Evolutionary conservation across 768 basidiomycete species (phyloP), one percentile per base, ranked within the genome.

Genomic region (Tricholoma matsutake): DNA sequence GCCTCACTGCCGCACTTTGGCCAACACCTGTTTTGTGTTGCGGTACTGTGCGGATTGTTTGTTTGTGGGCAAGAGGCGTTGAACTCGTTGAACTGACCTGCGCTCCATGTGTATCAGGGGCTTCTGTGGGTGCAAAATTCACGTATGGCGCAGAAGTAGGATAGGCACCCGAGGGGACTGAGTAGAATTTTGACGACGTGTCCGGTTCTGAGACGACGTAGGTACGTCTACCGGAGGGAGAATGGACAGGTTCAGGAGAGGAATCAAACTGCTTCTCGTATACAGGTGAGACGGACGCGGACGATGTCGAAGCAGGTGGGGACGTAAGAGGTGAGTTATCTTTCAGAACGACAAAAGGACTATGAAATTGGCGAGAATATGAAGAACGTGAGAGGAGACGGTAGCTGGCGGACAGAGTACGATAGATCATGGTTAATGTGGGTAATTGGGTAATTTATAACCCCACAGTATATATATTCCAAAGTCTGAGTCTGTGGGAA

Each of bases 151-250:
- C 71, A 20, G 82, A 80, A 31, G 78, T 77, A 43, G 83, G 79
- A 70, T 85, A 86, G 5, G 88, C 89, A 64, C 89, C 89, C 10
- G 84, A 82, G 1, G 89, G 89, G n/a, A 91, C 87, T 64, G 82
- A 76, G 65, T 89, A 89, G 32, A 83, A 82, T 45, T 78, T 81
- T 58, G 85, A 70, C 59, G 83, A 76, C 34, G 83, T 79, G 73
- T 90, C 87, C 39, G 89, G 89, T 69, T 88, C 80, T 32, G 87
- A 89, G 63, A 90, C 89, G 63, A 91, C 87, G 67, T 91, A 87
- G 34, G 86, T 87, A 60, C 80, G 85, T 31, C 80, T 78, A 34
- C 83, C 85, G 35, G 75, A 70, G 37, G 72, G 73, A 1, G 80
- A 72, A 20, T 74, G 51, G 61, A 77, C 69, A 1, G 83, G 81